phyloP scores from a whole-genome alignment of 2,329 filamentous ascomycete genomes.

The Aphanocladium album region DNA sequence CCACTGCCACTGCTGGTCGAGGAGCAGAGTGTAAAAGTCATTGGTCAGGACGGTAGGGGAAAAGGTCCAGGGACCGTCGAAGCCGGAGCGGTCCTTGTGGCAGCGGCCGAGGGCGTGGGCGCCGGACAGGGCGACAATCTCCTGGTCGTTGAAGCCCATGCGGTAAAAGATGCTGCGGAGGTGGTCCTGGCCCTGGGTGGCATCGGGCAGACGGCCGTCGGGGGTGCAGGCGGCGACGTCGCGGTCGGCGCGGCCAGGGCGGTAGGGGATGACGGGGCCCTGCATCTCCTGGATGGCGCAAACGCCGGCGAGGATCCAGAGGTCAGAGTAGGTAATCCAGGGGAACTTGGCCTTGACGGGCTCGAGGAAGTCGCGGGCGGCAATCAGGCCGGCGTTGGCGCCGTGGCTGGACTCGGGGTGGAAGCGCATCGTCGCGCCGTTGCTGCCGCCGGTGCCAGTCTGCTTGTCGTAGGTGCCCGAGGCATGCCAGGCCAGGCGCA shows the following conservation, averaged over 20 bases:
- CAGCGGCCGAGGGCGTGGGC: constrained; percentile 86
- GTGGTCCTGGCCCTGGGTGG: constrained; percentile 69
- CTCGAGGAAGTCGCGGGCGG: constrained; percentile 87
- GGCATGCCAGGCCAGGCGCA: constrained; percentile 90
- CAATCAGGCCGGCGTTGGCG: constrained; percentile 84
- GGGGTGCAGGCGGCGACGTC: constrained; percentile 84
- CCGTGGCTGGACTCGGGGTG: constrained; percentile 83
- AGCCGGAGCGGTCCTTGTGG: constrained; percentile 85
- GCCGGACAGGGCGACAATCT: constrained; percentile 86
- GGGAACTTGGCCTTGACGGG: constrained; percentile 84
- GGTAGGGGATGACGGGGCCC: constrained; percentile 80
- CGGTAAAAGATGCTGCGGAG: constrained; percentile 88
- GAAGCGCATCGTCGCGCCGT: constrained; percentile 97
- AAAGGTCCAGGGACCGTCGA: constrained; percentile 86
- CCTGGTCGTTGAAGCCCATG: constrained; percentile 96
- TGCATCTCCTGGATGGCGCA: constrained; percentile 92
- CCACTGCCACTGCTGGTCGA: constrained; percentile 89
- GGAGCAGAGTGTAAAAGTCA: constrained; percentile 84
- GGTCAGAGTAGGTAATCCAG: constrained; percentile 94
- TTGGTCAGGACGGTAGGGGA: constrained; percentile 89
- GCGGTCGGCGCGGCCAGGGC: constrained; percentile 76
- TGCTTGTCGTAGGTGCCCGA: constrained; percentile 87
- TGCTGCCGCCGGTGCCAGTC: constrained; percentile 86
- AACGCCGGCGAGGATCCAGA: constrained; percentile 89
- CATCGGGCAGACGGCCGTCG: constrained; percentile 83